A percentile compares a stretch with the other conserved stretches of the same genome.
Evolutionary conservation across 331 rosid species (phyloP).

Genomic region (Stylosanthes scabra): DNA sequence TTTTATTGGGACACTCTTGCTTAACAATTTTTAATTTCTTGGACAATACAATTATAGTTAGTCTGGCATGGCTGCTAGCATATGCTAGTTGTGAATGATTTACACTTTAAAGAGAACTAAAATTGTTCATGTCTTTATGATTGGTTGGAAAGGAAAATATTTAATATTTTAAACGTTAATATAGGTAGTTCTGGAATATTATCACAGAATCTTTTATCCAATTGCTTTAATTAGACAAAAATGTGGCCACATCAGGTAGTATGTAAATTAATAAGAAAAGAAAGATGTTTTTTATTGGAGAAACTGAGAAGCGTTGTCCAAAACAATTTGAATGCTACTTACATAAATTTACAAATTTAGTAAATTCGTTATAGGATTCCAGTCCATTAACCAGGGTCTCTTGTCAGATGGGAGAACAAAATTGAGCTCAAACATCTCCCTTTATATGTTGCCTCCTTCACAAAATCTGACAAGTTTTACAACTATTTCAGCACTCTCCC

Average conservation of each 20-base stretch:
- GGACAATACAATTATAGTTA: not conserved
- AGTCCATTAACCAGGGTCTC: slow-evolving; percentile 88
- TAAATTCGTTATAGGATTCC: slow-evolving; percentile 84
- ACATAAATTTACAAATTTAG: slow-evolving; percentile 64
- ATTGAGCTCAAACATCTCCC: slow-evolving; percentile 96
- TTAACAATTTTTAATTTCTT: slow-evolving; percentile 51
- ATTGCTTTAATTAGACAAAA: not conserved
- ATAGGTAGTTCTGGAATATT: too few relatives aligned
- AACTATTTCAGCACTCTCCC: slow-evolving; percentile 94
- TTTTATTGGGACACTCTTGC: slow-evolving; percentile 91
- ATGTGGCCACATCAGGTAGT: not conserved
- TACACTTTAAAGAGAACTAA: not conserved
- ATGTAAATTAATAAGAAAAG: not conserved
- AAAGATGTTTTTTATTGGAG: slow-evolving; percentile 28
- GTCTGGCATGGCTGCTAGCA: not conserved
- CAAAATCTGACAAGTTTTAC: slow-evolving; percentile 93
- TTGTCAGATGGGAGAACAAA: slow-evolving; percentile 88
- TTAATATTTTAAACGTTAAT: too few relatives aligned
- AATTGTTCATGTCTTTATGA: slow-evolving; percentile 20
- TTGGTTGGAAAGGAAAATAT: slow-evolving; percentile 23
- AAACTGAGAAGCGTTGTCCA: slow-evolving; percentile 21
- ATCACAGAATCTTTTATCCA: too few relatives aligned
- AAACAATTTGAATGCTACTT: slow-evolving; percentile 30
- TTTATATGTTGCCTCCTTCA: slow-evolving; percentile 89
- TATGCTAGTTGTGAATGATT: not conserved